Evolutionary conservation across 768 basidiomycete genomes (phyloP).

Genomic region (Dentipellis fragilis): DNA sequence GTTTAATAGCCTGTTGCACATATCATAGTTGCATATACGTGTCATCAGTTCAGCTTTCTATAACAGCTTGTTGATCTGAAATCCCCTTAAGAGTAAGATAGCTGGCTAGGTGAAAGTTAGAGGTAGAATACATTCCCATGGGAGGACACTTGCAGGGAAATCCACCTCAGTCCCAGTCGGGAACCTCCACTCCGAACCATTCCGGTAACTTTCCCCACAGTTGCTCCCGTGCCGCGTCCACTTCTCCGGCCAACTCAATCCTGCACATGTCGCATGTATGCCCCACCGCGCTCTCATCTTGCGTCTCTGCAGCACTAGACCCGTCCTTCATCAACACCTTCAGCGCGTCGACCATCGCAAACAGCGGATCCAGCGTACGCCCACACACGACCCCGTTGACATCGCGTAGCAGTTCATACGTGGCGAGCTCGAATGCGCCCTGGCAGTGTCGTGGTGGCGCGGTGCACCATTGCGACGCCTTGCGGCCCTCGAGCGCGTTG

Average conservation of each 20-base stretch:
- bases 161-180: slow-evolving; percentile 4
- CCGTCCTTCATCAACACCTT: neutral
- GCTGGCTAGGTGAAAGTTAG: too few relatives aligned
- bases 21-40: too few relatives aligned
- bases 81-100: too few relatives aligned
- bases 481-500: slow-evolving; percentile 60
- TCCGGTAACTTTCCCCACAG: slow-evolving; percentile 12
- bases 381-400: slow-evolving; percentile 11
- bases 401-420: slow-evolving; percentile 11
- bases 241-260: slow-evolving; percentile 4
- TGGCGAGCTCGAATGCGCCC: slow-evolving; percentile 11
- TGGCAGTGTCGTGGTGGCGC: slow-evolving; percentile 7
- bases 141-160: too few relatives aligned
- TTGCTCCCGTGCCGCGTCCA: slow-evolving; percentile 9
- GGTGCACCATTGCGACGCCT: slow-evolving; percentile 27
- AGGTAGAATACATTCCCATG: too few relatives aligned
- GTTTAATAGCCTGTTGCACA: too few relatives aligned
- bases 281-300: slow-evolving; percentile 3
- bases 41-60: too few relatives aligned
- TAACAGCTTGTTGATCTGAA: too few relatives aligned
- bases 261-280: slow-evolving; percentile 12
- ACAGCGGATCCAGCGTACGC: slow-evolving; percentile 12
- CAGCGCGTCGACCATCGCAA: slow-evolving; percentile 13
- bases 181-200: slow-evolving; percentile 13
- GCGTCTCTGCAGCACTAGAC: slow-evolving; percentile 1